phyloP scores from a whole-genome alignment of 352 stramenopile genomes.

The Phytophthora citrophthora region DNA sequence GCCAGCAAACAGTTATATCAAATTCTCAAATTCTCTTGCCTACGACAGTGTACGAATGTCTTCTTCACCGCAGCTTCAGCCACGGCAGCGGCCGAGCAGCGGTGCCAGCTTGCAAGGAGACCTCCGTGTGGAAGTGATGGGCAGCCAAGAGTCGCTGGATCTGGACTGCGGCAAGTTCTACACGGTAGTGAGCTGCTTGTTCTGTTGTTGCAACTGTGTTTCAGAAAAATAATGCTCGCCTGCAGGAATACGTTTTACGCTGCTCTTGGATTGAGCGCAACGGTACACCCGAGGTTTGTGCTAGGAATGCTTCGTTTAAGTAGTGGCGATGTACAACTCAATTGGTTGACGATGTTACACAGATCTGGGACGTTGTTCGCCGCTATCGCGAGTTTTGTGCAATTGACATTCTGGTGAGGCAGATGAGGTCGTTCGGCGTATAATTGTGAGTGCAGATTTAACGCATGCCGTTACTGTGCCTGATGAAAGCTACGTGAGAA shows the following conservation, averaged over 20 bases:
- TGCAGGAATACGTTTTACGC: slow-evolving; percentile 84
- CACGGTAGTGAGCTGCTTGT: slow-evolving; percentile 47
- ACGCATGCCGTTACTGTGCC: slow-evolving; percentile 4
- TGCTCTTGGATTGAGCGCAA: slow-evolving; percentile 74
- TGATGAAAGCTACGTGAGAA: slow-evolving; percentile 79
- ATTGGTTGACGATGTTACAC: slow-evolving; percentile 6
- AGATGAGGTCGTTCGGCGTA: not conserved
- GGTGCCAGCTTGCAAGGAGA: slow-evolving; percentile 48
- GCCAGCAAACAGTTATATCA: not conserved
- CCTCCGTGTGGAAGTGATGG: slow-evolving; percentile 77
- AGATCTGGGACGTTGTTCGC: slow-evolving; percentile 86
- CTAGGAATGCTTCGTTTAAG: not conserved
- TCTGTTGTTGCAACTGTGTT: not conserved
- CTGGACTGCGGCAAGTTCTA: slow-evolving; percentile 89
- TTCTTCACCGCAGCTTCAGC: slow-evolving; percentile 36
- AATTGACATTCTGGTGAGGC: slow-evolving; percentile 80
- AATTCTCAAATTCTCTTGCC: slow-evolving; percentile 7
- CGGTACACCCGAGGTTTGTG: slow-evolving; percentile 48
- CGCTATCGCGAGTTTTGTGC: slow-evolving; percentile 88
- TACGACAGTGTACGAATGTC: slow-evolving; percentile 8
- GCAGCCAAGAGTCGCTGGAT: slow-evolving; percentile 84
- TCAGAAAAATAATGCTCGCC: not conserved
- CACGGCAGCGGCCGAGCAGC: slow-evolving; percentile 33
- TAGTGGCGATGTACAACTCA: not conserved
- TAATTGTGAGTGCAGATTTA: not conserved